Percentiles rank a stretch among this genome's conserved stretches.
Evolutionary conservation across 208 protist genomes (phyloP).

Genomic region (Acanthamoeba castellanii): DNA sequence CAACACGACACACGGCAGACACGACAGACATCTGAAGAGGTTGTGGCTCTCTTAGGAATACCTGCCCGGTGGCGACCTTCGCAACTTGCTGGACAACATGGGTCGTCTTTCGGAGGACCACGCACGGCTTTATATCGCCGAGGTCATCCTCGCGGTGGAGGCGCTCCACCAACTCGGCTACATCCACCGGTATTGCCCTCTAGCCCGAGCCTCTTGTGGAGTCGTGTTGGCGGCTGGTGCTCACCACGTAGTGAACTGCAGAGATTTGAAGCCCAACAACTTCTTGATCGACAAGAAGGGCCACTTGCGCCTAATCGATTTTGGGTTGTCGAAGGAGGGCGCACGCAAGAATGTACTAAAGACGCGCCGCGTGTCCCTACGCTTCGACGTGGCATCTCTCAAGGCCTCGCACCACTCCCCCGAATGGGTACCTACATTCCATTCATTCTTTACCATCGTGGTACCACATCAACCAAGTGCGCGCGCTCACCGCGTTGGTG

Average conservation of each 20-base stretch:
- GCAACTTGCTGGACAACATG: constrained; percentile 78
- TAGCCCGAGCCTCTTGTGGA: not conserved
- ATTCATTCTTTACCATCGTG: too few species aligned
- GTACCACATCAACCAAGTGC: too few species aligned
- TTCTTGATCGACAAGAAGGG: constrained; percentile 85
- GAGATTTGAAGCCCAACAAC: constrained; percentile 86
- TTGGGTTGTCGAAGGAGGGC: constrained; percentile 85
- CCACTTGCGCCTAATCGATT: constrained; percentile 86
- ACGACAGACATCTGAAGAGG: not conserved
- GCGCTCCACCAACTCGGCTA: constrained; percentile 82
- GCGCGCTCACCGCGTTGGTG: not conserved
- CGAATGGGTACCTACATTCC: not conserved
- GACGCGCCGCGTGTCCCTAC: constrained; percentile 14
- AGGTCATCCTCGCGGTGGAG: constrained; percentile 81
- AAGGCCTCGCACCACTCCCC: not conserved
- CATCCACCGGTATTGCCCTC: constrained; percentile 75
- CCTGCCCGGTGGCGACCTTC: constrained; percentile 84
- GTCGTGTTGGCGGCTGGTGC: not conserved
- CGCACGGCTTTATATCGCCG: constrained; percentile 82
- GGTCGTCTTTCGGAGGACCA: constrained; percentile 80
- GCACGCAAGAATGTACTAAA: not conserved
- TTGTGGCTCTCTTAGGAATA: constrained; percentile 69
- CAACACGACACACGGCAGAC: not conserved
- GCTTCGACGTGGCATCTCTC: constrained; percentile 10
- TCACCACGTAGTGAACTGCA: not conserved